Conservation (phyloP, 257 asterid genomes). For the Penstemon davidsonii region DNA sequence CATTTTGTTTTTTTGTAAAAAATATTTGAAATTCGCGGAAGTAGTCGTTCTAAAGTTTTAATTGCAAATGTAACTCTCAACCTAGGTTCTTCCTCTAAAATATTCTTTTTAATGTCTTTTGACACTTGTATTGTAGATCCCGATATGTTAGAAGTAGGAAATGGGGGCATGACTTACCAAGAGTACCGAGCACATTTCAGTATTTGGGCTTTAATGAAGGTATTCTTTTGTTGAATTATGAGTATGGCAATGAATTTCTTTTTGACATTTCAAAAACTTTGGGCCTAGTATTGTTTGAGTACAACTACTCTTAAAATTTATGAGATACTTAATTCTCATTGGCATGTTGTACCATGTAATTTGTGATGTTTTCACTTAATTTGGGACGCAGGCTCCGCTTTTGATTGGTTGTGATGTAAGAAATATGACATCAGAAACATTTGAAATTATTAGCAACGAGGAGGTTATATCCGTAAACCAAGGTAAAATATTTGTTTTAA, state of each 20-base stretch:
- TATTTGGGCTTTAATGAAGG: slow-evolving; percentile 99
- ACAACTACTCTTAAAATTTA: slow-evolving; percentile 6
- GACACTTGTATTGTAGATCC: slow-evolving; percentile 59
- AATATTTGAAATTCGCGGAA: not conserved
- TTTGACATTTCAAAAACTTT: no score
- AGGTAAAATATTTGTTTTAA: slow-evolving; percentile 44
- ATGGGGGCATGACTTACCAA: slow-evolving; percentile 84
- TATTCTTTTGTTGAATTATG: slow-evolving; percentile 15
- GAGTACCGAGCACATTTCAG: slow-evolving; percentile 95
- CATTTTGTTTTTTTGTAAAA: slow-evolving; percentile 9
- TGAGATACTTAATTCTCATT: not conserved
- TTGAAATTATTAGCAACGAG: slow-evolving; percentile 65
- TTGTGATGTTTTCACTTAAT: not conserved
- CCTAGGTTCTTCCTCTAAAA: no score
- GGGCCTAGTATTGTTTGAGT: no score
- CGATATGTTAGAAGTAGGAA: slow-evolving; percentile 98
- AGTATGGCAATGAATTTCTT: no score
- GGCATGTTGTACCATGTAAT: no score
- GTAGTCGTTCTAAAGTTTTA: slow-evolving; percentile 7
- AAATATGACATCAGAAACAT: slow-evolving; percentile 72
- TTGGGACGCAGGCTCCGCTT: slow-evolving; percentile 67
- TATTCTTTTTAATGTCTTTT: not conserved
- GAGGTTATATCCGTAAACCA: slow-evolving; percentile 93
- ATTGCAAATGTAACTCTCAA: not conserved
- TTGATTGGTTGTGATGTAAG: slow-evolving; percentile 93